phyloP scores from a whole-genome alignment of 73 alveolate species.

The Paramecium sonneborni region DNA sequence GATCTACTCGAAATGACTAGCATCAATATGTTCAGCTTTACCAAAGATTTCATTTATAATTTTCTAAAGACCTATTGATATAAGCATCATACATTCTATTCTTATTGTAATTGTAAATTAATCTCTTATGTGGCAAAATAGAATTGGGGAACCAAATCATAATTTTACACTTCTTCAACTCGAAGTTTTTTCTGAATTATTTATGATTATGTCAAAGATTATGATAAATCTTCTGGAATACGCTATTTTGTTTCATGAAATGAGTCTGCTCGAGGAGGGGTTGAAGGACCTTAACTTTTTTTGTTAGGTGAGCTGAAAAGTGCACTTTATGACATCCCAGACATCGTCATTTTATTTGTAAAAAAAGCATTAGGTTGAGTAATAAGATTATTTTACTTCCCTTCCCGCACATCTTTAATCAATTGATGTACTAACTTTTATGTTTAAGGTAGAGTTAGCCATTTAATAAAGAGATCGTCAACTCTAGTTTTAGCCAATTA shows the following conservation, averaged over 20 bases:
- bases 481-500: constrained; percentile 13
- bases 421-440: constrained; percentile 25
- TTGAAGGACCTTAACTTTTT: constrained; percentile 25
- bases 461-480: constrained; percentile 51
- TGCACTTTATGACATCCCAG: constrained; percentile 49
- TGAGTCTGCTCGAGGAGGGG: constrained; percentile 47
- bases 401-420: neutral
- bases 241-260: neutral
- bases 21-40: neutral
- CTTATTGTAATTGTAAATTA: neutral
- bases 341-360: constrained; percentile 55
- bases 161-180: neutral
- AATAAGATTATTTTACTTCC: neutral
- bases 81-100: constrained; percentile 35
- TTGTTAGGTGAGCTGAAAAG: constrained; percentile 37
- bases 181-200: neutral
- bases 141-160: constrained; percentile 62
- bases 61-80: neutral
- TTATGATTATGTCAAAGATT: constrained; percentile 37
- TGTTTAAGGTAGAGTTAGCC: constrained; percentile 27
- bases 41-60: constrained; percentile 58
- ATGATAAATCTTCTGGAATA: neutral
- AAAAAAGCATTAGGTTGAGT: constrained; percentile 51
- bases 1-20: constrained; percentile 24
- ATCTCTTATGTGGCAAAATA: constrained; percentile 45